Percentiles rank a stretch among this genome's conserved stretches.
Conservation (phyloP, 1,284 basidiomycete genomes). For the Baeospora myosura region DNA sequence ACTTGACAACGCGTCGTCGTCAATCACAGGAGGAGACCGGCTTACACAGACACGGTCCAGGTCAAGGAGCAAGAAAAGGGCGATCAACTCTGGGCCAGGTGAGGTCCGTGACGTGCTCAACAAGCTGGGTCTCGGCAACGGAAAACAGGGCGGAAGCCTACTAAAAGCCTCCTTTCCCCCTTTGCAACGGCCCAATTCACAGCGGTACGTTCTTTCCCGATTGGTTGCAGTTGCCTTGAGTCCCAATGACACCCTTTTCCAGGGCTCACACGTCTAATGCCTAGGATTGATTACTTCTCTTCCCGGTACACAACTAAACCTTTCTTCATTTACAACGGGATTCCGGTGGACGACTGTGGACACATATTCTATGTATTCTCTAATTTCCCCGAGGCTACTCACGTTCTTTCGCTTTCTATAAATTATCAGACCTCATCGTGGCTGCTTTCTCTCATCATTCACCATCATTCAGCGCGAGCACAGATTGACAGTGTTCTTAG, state of each 20-base stretch:
- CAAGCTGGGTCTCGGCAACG: slow-evolving; percentile 59
- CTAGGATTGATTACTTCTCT: no score
- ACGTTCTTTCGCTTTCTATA: no score
- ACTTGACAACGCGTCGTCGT: slow-evolving; percentile 55
- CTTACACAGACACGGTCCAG: slow-evolving; percentile 46
- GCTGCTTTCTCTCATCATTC: no score
- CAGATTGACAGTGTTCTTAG: no score
- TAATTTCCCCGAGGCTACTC: no score
- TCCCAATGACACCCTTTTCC: background rate
- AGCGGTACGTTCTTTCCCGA: slow-evolving; percentile 2
- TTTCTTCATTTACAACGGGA: no score
- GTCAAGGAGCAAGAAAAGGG: slow-evolving; percentile 45
- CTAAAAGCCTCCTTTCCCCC: slow-evolving; percentile 64
- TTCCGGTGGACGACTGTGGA: no score
- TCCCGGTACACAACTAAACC: no score
- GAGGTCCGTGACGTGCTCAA: slow-evolving; percentile 76
- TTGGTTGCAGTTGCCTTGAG: background rate
- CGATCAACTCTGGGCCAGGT: slow-evolving; percentile 45
- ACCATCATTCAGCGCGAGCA: no score
- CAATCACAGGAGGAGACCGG: slow-evolving; percentile 36
- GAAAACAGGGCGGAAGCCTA: slow-evolving; percentile 52
- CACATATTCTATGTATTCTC: no score
- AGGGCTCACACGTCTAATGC: background rate
- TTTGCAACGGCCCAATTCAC: slow-evolving; percentile 24
- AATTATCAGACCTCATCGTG: no score